Percentiles rank a stretch among this genome's conserved stretches.
Evolutionary conservation across 495 filamentous ascomycete genomes (phyloP).

Genomic region (Cercophora newfieldiana): DNA sequence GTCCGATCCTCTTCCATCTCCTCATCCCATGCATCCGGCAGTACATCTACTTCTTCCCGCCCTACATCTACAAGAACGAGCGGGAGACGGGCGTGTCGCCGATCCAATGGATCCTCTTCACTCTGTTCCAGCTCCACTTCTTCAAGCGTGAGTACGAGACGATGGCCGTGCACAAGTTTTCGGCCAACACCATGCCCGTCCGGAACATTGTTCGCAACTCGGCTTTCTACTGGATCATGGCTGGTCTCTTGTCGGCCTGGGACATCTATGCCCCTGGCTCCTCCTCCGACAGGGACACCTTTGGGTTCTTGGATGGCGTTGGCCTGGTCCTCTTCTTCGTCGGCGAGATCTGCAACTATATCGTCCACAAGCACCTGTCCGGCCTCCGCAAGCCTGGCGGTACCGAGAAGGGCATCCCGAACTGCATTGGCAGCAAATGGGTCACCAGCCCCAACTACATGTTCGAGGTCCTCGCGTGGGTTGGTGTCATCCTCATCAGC

Average conservation of each 20-base stretch:
- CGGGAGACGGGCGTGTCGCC: conserved; percentile 51
- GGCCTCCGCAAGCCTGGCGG: conserved; percentile 74
- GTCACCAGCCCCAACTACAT: conserved; percentile 98
- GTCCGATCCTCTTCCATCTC: conserved; percentile 84
- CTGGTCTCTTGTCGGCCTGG: conserved; percentile 79
- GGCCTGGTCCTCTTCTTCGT: conserved; percentile 70
- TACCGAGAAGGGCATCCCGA: conserved; percentile 83
- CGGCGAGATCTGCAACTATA: conserved; percentile 77
- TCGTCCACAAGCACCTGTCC: conserved; percentile 73
- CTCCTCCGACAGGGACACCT: conserved; percentile 48
- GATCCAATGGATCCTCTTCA: conserved; percentile 69
- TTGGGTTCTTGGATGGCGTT: conserved; percentile 53
- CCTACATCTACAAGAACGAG: conserved; percentile 46
- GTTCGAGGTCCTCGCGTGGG: conserved; percentile 86
- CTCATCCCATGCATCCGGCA: conserved; percentile 69
- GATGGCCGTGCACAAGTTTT: conserved; percentile 93
- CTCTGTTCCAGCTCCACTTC: conserved; percentile 78
- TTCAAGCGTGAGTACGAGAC: conserved; percentile 95
- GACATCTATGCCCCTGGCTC: conserved; percentile 79
- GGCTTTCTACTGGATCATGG: conserved; percentile 84
- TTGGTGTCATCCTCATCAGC: conserved; percentile 72
- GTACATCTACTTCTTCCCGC: conserved; percentile 66
- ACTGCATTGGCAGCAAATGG: conserved; percentile 76
- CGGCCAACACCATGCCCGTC: conserved; percentile 85
- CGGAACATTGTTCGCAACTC: conserved; percentile 89